Base-by-base conservation (phyloP, 1,139 yeast genomes). In the Pichia norvegensis region DNA sequence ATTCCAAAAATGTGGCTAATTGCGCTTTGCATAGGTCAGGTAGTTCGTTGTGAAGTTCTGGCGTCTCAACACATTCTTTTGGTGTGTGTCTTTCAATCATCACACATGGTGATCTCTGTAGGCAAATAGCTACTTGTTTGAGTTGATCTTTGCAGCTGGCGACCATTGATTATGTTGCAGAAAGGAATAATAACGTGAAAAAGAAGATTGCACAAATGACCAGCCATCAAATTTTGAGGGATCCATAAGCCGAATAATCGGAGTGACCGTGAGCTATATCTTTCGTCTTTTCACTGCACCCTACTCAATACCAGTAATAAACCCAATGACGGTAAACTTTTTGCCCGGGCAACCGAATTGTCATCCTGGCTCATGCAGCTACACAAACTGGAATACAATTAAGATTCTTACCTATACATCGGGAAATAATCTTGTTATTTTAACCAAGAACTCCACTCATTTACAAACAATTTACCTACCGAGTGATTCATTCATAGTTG, bases 81-180 rank as follows among this genome's bases (percentile, higher is more conserved):
- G 98, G 98, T 3, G 88, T 85, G 65, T 92, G 76, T 53, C 98
- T 72, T 53, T 92, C 86, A 36, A 92, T 76, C 69, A 92, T 74
- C 46, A 92, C 98, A 65, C 98, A 92, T 16, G 97, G 97, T 5
- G 97, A 88, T 62, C 97, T 73, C 64, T 92, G 98, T 42, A 92
- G 73, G 61, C 98, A 92, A 22, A 92, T 82, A 8, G 97, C 97
- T 52, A 92, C 87, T 16, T 95, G 95, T 58, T 79, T 86, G 59
- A 88, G 78, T 60, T 90, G 94, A 65, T 92, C 98, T 59, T 85
- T 83, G 66, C 98, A 92, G 73, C 64, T 61, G 29, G 65, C 65
- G 43, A 59, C 64, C 65, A 61, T 60, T 13, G 37, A 38, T 33
- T 14, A n/a, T n/a, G 19, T 2, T 1, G 35, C 16, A 10, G 16